Evolutionary conservation across 306 rosid genomes (phyloP).

Genomic region (Cicer chorassanicum): DNA sequence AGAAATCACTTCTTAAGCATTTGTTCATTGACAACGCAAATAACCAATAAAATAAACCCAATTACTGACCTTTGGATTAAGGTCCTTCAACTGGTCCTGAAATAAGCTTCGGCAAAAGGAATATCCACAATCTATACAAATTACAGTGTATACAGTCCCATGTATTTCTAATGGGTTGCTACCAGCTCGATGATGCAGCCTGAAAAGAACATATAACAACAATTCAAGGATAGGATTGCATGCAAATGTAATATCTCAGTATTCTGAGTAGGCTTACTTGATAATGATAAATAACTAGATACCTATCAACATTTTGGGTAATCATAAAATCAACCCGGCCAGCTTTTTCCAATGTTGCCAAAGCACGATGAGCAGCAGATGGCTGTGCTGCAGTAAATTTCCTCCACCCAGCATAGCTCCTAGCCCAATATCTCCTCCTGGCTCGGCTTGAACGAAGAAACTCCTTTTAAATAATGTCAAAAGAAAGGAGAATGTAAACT

Average conservation of each 20-base stretch:
- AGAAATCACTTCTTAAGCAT: constrained; percentile 30
- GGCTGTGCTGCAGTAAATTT: constrained; percentile 76
- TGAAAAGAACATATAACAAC: constrained; percentile 46
- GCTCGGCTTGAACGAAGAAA: constrained; percentile 74
- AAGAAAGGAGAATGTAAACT: constrained; percentile 44
- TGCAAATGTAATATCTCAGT: constrained; percentile 30
- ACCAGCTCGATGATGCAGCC: constrained; percentile 97
- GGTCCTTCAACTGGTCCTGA: constrained; percentile 86
- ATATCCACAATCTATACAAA: constrained; percentile 77
- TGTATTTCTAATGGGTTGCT: constrained; percentile 93
- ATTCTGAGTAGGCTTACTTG: constrained; percentile 20
- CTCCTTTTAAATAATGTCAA: constrained; percentile 52
- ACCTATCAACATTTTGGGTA: constrained; percentile 97
- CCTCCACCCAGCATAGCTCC: constrained; percentile 98
- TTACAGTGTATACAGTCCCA: constrained; percentile 88
- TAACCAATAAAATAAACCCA: constrained; percentile 10
- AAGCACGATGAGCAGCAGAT: constrained; percentile 72
- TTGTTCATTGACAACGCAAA: constrained; percentile 16
- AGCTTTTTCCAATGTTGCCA: constrained; percentile 77
- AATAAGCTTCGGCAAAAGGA: constrained; percentile 69
- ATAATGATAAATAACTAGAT: constrained; percentile 38
- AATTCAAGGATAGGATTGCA: constrained; percentile 42
- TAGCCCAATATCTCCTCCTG: constrained; percentile 91
- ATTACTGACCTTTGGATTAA: constrained; percentile 80
- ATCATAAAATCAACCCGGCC: constrained; percentile 71